Evolutionary conservation across 73 alveolate species (phyloP).

Genomic region (Tetrahymena thermophila): DNA sequence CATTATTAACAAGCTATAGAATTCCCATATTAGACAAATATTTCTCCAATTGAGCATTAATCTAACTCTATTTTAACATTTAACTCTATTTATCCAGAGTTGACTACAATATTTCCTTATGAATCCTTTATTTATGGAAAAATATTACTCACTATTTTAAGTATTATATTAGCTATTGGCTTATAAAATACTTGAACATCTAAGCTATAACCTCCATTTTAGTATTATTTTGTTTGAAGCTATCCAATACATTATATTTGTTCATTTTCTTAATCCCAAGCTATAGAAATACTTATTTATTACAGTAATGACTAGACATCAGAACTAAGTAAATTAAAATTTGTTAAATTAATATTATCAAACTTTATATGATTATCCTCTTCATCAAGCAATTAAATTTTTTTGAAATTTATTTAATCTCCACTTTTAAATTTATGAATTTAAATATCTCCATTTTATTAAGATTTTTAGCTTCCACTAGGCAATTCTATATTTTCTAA

Average conservation of each 20-base stretch:
- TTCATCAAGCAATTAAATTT: not conserved
- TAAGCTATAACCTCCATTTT: not conserved
- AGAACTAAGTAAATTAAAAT: not conserved
- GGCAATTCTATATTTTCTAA: not conserved
- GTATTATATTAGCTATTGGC: not conserved
- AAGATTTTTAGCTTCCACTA: not conserved
- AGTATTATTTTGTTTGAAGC: not conserved
- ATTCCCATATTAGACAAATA: not conserved
- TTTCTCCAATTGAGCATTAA: not conserved
- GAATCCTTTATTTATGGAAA: not conserved
- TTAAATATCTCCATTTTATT: no score
- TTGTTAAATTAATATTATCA: no score
- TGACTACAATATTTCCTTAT: not conserved
- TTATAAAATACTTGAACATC: not conserved
- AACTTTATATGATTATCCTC: not conserved
- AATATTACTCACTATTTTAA: not conserved
- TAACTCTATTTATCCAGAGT: no score
- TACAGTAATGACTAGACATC: not conserved
- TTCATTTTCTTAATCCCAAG: not conserved
- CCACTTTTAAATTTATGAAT: not conserved
- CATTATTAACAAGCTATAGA: not conserved
- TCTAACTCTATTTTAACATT: no score
- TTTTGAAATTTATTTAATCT: no score
- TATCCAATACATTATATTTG: not conserved
- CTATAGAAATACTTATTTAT: no score